Evolutionary conservation across 305 asterid genomes (phyloP).

Genomic region (Euphrasia arctica): DNA sequence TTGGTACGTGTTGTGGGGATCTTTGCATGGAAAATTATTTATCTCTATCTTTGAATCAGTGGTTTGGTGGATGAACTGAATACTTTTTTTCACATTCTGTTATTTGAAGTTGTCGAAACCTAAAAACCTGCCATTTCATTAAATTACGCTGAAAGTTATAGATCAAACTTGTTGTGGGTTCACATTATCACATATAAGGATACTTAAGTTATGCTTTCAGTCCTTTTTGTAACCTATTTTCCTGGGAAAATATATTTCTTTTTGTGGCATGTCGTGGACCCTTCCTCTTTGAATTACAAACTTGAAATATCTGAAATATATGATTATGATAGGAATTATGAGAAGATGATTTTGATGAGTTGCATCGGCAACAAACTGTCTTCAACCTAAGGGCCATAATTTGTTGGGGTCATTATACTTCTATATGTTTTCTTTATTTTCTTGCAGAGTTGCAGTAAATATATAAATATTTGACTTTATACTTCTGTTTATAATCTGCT

Average conservation of each 20-base stretch:
- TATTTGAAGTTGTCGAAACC: slow-evolving; percentile 13
- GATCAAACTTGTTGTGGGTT: slow-evolving; percentile 13
- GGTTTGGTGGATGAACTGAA: slow-evolving; percentile 12
- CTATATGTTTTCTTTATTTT: background rate
- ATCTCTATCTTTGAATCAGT: slow-evolving; percentile 13
- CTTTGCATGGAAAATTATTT: slow-evolving; percentile 16
- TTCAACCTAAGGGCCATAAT: slow-evolving; percentile 13
- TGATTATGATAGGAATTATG: background rate
- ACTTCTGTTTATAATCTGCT: slow-evolving; percentile 1
- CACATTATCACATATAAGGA: slow-evolving; percentile 2
- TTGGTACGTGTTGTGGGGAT: slow-evolving; percentile 53
- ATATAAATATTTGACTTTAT: slow-evolving; percentile 3
- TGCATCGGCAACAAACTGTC: slow-evolving; percentile 10
- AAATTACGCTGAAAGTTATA: slow-evolving; percentile 3
- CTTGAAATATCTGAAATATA: slow-evolving; percentile 6
- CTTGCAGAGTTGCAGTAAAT: slow-evolving; percentile 1
- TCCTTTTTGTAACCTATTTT: background rate
- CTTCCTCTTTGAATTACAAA: background rate
- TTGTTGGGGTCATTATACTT: slow-evolving; percentile 7
- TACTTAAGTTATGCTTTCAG: slow-evolving; percentile 1
- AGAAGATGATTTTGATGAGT: slow-evolving; percentile 19
- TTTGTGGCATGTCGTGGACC: background rate
- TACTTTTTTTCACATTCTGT: slow-evolving; percentile 11
- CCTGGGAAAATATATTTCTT: background rate
- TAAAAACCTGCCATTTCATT: slow-evolving; percentile 11